Evolutionary conservation across 495 filamentous ascomycete genomes (phyloP), one percentile per base, ranked within the genome.

Genomic region (Daldinia caldariorum): DNA sequence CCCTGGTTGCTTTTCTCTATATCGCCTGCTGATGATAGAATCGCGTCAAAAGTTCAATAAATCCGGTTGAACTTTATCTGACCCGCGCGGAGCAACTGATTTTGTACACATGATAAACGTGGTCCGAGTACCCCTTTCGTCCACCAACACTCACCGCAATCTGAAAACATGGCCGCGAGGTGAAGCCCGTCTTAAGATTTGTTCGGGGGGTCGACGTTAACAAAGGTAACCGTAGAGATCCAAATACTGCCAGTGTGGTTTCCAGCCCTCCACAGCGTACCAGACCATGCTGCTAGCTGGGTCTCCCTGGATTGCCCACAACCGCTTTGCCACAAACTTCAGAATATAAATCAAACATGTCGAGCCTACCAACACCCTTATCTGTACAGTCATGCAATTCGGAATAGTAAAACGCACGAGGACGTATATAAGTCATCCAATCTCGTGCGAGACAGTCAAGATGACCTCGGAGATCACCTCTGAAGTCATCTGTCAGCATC

Each of bases 401-500:
- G 57, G 51, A 54, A 47, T 69, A 66, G 38, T 50, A 67, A 60
- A 45, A 67, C 60, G 63, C 69, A 66, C 47, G 34, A 60, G 31
- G 22, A 55, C 32, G 49, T 53, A 72, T 45, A 67, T 49, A 50
- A 26, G 64, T 4, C 63, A 61, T 65, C 49, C 49, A 29, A 59
- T 53, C 59, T 65, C 70, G 51, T 65, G 60, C 50, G 58, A 58
- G 61, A 61, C 61, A 61, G 64, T 61, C 39, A 61, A 61, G 64
- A 58, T 50, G 56, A 59, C 58, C 60, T 60, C 47, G 65, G 45
- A 58, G 63, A 73, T 77, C 61, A 75, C 73, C 75, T 75, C 75
- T 75, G 70, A 67, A 62, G 58, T 45, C 53, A 69, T 54, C 63
- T 66, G 67, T 75, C 75, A 77, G 75, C 56, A 64, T 57, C 67